A percentile compares a stretch with the other conserved stretches of the same genome.
Conservation (phyloP, 2,329 filamentous ascomycete genomes). For the Phaeosphaeria sp. region DNA sequence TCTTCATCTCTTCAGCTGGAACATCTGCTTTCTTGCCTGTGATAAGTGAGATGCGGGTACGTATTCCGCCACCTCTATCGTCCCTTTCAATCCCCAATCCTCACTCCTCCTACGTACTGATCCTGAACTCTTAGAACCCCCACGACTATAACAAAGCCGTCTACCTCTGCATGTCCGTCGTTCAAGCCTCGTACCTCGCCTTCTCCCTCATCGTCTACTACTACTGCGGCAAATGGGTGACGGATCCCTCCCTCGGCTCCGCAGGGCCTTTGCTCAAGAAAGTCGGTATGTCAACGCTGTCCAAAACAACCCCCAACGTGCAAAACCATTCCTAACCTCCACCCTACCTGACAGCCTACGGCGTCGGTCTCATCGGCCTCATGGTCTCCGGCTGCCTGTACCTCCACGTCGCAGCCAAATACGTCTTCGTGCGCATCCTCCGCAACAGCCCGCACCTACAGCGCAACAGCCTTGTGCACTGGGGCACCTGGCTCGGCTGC, state of each 20-base stretch:
- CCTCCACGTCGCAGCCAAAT: conserved; percentile 61
- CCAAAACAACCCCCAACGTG: no score
- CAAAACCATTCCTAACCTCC: conserved; percentile 34
- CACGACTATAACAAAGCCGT: conserved; percentile 67
- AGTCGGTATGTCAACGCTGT: conserved; percentile 51
- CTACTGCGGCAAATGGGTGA: conserved; percentile 68
- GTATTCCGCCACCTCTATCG: no score
- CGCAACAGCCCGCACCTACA: conserved; percentile 60
- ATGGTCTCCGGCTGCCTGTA: conserved; percentile 58
- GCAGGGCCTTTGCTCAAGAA: conserved; percentile 67
- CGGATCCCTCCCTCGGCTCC: conserved; percentile 66
- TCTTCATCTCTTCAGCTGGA: conserved; percentile 66
- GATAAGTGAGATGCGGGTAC: conserved; percentile 66
- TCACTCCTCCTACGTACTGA: no score
- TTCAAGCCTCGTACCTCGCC: conserved; percentile 63
- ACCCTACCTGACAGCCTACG: conserved; percentile 59
- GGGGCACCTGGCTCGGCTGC: conserved; percentile 61
- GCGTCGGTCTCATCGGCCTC: conserved; percentile 62
- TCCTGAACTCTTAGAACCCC: conserved; percentile 50
- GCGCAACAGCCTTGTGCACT: conserved; percentile 61
- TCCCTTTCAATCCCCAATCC: no score
- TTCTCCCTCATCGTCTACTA: conserved; percentile 67
- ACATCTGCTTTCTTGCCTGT: conserved; percentile 69
- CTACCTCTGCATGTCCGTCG: conserved; percentile 64
- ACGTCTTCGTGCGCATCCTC: conserved; percentile 63